Percentiles rank a stretch among this genome's conserved stretches.
Conservation (phyloP, 2,329 filamentous ascomycete genomes). For the Penicillium psychrosexuale region DNA sequence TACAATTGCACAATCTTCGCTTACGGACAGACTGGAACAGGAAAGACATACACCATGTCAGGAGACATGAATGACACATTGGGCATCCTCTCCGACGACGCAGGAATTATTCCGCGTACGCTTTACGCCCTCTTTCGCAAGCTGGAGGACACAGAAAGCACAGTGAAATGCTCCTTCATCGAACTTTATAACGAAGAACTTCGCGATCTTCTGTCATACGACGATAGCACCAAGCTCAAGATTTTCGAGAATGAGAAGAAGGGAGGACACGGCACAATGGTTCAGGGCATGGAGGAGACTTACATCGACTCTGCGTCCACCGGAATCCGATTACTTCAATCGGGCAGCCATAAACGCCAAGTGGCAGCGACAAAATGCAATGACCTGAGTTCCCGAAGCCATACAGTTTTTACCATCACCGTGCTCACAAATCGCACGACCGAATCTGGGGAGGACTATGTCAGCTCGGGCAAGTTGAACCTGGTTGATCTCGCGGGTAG, state of each 20-base stretch:
- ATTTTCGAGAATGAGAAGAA: slow-evolving; percentile 88
- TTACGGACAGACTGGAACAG: slow-evolving; percentile 95
- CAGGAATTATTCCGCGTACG: slow-evolving; percentile 91
- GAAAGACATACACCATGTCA: slow-evolving; percentile 99
- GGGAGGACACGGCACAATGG: slow-evolving; percentile 76
- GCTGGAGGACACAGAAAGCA: slow-evolving; percentile 78
- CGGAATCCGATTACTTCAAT: slow-evolving; percentile 83
- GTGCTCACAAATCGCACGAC: slow-evolving; percentile 79
- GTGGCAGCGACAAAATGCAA: slow-evolving; percentile 99
- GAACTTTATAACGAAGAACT: slow-evolving; percentile 98
- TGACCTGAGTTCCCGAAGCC: slow-evolving; percentile 92
- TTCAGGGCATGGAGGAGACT: slow-evolving; percentile 97
- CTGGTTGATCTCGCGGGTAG: slow-evolving; percentile 94
- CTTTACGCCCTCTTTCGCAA: slow-evolving; percentile 83
- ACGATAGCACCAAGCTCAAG: slow-evolving; percentile 83
- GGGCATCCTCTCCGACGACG: slow-evolving; percentile 82
- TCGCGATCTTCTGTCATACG: slow-evolving; percentile 77
- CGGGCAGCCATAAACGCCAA: slow-evolving; percentile 88
- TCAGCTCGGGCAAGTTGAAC: slow-evolving; percentile 91
- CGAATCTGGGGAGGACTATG: slow-evolving; percentile 82
- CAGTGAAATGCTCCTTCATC: slow-evolving; percentile 97
- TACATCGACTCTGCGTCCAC: slow-evolving; percentile 82
- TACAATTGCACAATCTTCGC: slow-evolving; percentile 99
- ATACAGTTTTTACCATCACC: slow-evolving; percentile 96
- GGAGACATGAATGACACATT: slow-evolving; percentile 89